Percentiles rank a stretch among this genome's conserved stretches.
Evolutionary conservation across 805 yeast genomes (phyloP).

Genomic region (Wickerhamomyces alni): DNA sequence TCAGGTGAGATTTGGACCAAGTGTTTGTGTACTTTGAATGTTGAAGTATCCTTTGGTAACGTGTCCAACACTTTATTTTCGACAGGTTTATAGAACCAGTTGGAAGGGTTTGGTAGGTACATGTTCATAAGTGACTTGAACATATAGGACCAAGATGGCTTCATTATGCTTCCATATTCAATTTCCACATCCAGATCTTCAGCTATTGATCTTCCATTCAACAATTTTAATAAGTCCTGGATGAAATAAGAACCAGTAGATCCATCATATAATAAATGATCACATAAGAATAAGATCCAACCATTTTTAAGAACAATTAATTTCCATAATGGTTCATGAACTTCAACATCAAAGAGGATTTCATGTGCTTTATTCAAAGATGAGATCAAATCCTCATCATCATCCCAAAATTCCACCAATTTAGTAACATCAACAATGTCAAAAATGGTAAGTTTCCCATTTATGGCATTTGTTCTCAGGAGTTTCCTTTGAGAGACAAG

Average conservation of each 20-base stretch:
- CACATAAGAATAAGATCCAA: neutral
- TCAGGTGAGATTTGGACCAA: neutral
- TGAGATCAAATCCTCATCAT: no score
- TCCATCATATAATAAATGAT: slow-evolving; percentile 2
- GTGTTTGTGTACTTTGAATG: neutral
- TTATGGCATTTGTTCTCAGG: no score
- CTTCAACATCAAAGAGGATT: neutral
- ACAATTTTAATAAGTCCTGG: neutral
- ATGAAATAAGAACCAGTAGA: neutral
- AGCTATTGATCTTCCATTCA: no score
- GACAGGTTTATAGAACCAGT: neutral
- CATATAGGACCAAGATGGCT: neutral
- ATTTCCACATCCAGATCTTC: no score
- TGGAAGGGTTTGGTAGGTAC: neutral
- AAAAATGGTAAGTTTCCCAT: no score
- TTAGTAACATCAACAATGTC: no score
- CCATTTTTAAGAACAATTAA: neutral
- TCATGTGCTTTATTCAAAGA: no score
- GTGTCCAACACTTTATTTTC: neutral
- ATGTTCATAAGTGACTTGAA: neutral
- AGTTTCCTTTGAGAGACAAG: no score
- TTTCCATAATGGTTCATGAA: neutral
- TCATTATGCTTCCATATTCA: no score
- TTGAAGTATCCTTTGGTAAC: neutral
- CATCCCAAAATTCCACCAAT: no score